Base-by-base conservation (phyloP, 345 rosid species). In the Pelargonium nanum region DNA sequence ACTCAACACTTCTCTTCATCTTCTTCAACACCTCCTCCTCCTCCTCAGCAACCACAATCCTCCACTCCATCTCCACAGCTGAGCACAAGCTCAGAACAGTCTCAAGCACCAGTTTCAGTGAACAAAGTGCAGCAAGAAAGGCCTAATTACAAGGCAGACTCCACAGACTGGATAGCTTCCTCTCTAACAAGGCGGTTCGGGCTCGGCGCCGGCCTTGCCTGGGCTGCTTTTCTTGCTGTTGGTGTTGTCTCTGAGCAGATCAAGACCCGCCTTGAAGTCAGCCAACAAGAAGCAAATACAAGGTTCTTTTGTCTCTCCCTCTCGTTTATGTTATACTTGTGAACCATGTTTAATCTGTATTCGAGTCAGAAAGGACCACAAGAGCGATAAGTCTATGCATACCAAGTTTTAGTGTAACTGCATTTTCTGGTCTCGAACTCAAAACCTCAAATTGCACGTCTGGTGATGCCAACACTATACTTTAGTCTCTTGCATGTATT, bases 101-200 rank as follows among this genome's bases (percentile, higher is more conserved):
- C 45, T 34, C 13, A 9, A 4, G 13, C 45, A 15, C 45, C 45
- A 1, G 12, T 9, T 5, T 15, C 45, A 15, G 45, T 34, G 13
- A 34, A 15, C 13, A 34, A 34, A 10, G 45, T 15, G n/a, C n/a
- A n/a, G n/a, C n/a, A n/a, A n/a, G n/a, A n/a, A n/a, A n/a, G n/a
- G n/a, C n/a, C 65, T 22, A 68, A 66, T 26, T 68, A 67, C 60
- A 72, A 59, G 63, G 87, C 66, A 26, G 95, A 85, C 30, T 67
- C 78, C 53, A 86, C 95, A 4, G 98, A 91, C 64, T 88, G 96
- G 96, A 75, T 92, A 17, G 96, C 98, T 63, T 88, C 95, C 57
- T 78, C 82, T 8, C 63, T 91, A 59, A 91, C 98, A 24, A 75
- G 96, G 62, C 78, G 96, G 61, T 92, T 83, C 61, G 96, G 98